Base-by-base conservation (phyloP, 2,329 filamentous ascomycete genomes). In the Aspergillus neotritici region DNA sequence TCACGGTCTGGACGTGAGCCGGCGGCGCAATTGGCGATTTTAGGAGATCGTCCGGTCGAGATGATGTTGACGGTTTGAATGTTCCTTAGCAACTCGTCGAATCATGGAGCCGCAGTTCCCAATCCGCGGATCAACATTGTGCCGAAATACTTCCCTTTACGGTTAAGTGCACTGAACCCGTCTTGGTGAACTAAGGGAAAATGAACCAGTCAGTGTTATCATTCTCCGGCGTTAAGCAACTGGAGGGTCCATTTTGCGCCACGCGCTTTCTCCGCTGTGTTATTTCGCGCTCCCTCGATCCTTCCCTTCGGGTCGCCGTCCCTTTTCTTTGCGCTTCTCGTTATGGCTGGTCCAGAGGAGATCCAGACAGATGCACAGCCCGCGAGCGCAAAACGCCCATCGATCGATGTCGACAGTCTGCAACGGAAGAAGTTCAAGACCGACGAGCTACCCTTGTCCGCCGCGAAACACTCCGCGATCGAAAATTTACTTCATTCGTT, bases 401-500 rank as follows among this genome's bases (percentile, higher is more conserved):
- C 51, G 13, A 31, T 64, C 17, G 60, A 66, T 25, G 53, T 67
- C 16, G 61, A 68, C 30, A 58, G 48, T 31, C 40, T 66, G 31
- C 63, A 60, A 50, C 58, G 56, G 49, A 70, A 69, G 55, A 79
- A 76, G 57, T 74, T 80, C 57, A 80, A 79, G 59, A 67, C 77
- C 17, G 76, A 77, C 4, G 80, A 84, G 50, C 69, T 84, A 17
- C 80, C 80, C 3, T 67, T 83, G 28, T 74, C 76, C 16, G 72
- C 76, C 42, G 63, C 73, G 30, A 79, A 83, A 58, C 75, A 78
- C 48, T 68, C 72, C 5, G 72, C 74, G 16, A 80, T 84, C 43
- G 79, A 83, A 58, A 71, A 71, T 51, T 70, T 84, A 34, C 69
- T 82, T 13, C 74, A 80, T 57, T 77, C 76, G 1, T 82, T 82